Percentiles rank a stretch among this genome's conserved stretches.
These are phyloP conservation scores for Didymella keratinophila DNA, from an alignment of 2,329 filamentous ascomycete species.

Conservation along the genomic window DNA sequence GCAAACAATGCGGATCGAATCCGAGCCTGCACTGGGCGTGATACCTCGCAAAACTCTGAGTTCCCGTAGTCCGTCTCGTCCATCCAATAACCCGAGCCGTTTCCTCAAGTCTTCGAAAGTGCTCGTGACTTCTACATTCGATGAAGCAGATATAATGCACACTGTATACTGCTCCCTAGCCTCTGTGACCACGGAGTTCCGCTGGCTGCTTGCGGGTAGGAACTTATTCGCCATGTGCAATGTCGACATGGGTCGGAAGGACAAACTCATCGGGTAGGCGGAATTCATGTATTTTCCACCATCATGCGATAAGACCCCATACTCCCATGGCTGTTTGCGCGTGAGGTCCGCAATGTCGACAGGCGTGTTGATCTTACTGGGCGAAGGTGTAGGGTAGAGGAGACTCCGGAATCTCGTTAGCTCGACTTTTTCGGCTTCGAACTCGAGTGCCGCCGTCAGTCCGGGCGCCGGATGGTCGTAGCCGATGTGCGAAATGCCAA, in stretches of 20 bases:
- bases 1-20: not conserved
- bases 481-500: not conserved
- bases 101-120: not conserved
- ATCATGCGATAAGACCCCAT: not conserved
- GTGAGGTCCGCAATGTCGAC: conserved; percentile 1
- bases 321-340: conserved; percentile 8
- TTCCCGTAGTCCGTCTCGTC: not conserved
- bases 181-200: not conserved
- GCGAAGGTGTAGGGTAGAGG: not conserved
- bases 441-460: not conserved
- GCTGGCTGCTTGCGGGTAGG: not conserved
- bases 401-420: not conserved
- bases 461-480: not conserved
- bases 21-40: not conserved
- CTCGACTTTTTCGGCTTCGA: not conserved
- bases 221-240: not conserved
- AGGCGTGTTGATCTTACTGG: not conserved
- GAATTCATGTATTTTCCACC: not conserved
- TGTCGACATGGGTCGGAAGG: conserved; percentile 3
- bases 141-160: not conserved
- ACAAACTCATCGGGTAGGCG: conserved; percentile 14
- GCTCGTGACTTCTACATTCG: not conserved
- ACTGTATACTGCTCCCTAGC: not conserved
- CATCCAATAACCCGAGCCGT: not conserved
- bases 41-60: not conserved